Conservation (phyloP, 768 basidiomycete species). For the Scleroderma bovista region DNA sequence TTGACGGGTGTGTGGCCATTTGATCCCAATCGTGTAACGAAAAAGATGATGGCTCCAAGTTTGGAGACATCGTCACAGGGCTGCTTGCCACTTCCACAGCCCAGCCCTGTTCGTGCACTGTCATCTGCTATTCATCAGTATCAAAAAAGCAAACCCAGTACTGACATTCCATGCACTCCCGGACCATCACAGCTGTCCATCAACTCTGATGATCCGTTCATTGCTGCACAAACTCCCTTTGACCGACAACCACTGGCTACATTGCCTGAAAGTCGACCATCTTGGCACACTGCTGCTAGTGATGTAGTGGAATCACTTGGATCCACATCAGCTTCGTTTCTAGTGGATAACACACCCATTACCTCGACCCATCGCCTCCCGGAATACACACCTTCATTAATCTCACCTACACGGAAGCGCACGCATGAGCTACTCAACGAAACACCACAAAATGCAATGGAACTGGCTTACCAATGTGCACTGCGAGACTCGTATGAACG, state of each 20-base stretch:
- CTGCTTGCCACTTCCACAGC: constrained; percentile 5
- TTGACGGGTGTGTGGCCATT: constrained; percentile 37
- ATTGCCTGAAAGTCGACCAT: too few species aligned
- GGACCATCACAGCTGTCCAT: too few species aligned
- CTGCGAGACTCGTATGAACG: background rate
- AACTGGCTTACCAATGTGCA: background rate
- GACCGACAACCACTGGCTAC: background rate
- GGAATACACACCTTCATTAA: background rate
- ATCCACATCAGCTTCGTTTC: constrained; percentile 7
- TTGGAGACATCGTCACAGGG: constrained; percentile 2
- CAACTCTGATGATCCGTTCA: too few species aligned
- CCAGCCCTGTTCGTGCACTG: constrained; percentile 1
- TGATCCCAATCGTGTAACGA: constrained; percentile 17
- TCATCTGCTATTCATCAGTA: background rate
- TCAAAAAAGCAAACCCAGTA: background rate
- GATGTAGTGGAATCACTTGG: background rate
- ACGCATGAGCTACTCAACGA: background rate
- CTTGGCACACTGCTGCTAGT: background rate
- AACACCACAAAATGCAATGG: background rate
- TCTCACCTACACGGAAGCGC: background rate
- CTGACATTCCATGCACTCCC: too few species aligned
- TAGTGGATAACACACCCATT: constrained; percentile 2
- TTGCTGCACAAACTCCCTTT: background rate
- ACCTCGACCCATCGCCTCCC: constrained; percentile 1
- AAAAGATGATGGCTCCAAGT: constrained; percentile 26